phyloP scores from a whole-genome alignment of 2,329 filamentous ascomycete species.

The Pseudocercospora fijiensis region DNA sequence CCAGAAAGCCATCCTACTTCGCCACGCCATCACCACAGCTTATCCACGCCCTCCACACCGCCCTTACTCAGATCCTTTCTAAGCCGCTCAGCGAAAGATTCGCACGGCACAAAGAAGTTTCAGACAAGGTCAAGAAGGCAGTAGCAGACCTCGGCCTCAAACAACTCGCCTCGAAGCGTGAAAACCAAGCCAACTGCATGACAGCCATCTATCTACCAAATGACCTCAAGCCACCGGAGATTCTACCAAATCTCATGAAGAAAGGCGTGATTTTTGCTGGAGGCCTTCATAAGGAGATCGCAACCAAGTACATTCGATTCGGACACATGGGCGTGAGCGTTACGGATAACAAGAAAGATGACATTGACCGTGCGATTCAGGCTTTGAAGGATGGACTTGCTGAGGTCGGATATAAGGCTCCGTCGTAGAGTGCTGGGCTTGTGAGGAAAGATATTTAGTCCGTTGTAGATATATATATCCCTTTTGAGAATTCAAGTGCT shows the following conservation, averaged over 20 bases:
- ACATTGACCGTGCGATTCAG: conserved; percentile 80
- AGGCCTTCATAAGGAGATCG: conserved; percentile 94
- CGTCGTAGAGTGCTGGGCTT: background rate
- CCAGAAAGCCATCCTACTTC: conserved; percentile 96
- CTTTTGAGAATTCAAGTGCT: background rate
- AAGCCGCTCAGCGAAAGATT: conserved; percentile 79
- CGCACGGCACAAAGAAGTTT: conserved; percentile 73
- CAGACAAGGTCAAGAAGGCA: conserved; percentile 82
- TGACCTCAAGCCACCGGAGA: conserved; percentile 72
- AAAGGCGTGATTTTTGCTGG: conserved; percentile 93
- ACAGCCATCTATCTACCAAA: conserved; percentile 95
- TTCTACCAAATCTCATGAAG: conserved; percentile 80
- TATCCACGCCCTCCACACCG: conserved; percentile 86
- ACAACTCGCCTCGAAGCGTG: conserved; percentile 79
- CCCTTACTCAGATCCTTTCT: conserved; percentile 81
- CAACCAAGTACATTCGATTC: conserved; percentile 87
- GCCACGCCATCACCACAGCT: conserved; percentile 94
- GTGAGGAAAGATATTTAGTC: background rate
- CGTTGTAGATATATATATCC: background rate
- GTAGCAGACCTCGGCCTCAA: conserved; percentile 78
- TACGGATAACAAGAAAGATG: conserved; percentile 72
- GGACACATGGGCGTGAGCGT: conserved; percentile 97
- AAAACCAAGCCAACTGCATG: conserved; percentile 96
- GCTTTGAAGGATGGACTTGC: conserved; percentile 71
- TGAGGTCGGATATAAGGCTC: conserved; percentile 66